Base-by-base conservation (phyloP, 2,329 filamentous ascomycete species). In the Colletotrichum lini region DNA sequence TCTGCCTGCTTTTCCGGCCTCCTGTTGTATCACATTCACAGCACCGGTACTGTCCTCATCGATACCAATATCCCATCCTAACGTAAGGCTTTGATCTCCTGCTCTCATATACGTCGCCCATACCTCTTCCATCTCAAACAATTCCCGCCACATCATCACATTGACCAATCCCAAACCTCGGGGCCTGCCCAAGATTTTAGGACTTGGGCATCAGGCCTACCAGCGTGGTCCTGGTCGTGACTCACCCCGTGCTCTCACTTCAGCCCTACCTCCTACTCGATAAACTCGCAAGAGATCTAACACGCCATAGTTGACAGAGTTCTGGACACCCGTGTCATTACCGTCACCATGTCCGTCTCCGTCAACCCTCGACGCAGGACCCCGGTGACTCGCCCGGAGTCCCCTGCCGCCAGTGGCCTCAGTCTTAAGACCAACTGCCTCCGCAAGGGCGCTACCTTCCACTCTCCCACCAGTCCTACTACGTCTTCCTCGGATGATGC, bases 361-460 rank as follows among this genome's bases (percentile, higher is more conserved):
- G 79, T 82, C 77, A 84, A 86, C 79, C 84, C 84, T 79, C 81
- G 81, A 77, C 82, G 84, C 80, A 84, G 84, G 79, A 80, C 82
- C 76, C 80, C 80, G 79, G 81, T 82, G 78, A 82, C 82, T 82
- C 80, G 80, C 74, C 76, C 77, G 72, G 80, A 76, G 70, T 78
- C 76, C 73, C 82, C 80, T 78, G 78, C 79, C 76, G 78, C 78
- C 77, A 77, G 82, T 79, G 82, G 78, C 76, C 78, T 87, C 76
- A 81, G 79, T 73, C 80, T 87, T 82, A 87, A 88, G 80, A 87
- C 85, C 76, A 88, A 85, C 81, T 83, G 85, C 80, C 87, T 94
- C 81, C 88, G 86, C 80, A 94, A 94, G 84, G 91, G 91, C 77
- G 90, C 92, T 65, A 94, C 93, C 76, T 90, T 90, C 76, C 87